Evolutionary conservation across 1,284 basidiomycete species (phyloP).

Genomic region (Heimioporus retisporus): DNA sequence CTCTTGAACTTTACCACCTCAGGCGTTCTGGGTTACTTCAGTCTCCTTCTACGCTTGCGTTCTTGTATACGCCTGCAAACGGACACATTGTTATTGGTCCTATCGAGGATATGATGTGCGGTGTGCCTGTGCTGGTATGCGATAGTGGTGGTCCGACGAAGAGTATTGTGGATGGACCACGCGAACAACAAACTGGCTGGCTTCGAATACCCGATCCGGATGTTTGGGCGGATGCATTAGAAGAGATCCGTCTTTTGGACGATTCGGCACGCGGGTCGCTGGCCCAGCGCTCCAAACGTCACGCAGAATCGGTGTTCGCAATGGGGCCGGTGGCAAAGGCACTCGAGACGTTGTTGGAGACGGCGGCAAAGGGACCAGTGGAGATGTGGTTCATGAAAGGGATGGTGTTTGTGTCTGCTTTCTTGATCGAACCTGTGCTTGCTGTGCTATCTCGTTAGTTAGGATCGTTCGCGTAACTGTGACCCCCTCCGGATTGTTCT

Average conservation of each 20-base stretch:
- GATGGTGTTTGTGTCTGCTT: conserved; percentile 28
- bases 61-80: conserved; percentile 95
- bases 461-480: too few species aligned
- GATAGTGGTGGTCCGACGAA: conserved; percentile 95
- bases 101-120: conserved; percentile 95
- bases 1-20: conserved; percentile 89
- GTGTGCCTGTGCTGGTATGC: conserved; percentile 91
- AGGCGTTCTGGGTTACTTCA: conserved; percentile 83
- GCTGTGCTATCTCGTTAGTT: conserved; percentile 27
- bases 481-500: neutral
- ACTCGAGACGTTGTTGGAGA: conserved; percentile 67
- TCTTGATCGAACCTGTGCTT: conserved; percentile 38
- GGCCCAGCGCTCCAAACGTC: conserved; percentile 60
- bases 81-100: conserved; percentile 99
- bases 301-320: conserved; percentile 70
- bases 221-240: conserved; percentile 77
- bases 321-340: conserved; percentile 75
- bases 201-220: conserved; percentile 69
- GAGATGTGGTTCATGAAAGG: conserved; percentile 30
- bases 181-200: conserved; percentile 65
- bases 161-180: conserved; percentile 74
- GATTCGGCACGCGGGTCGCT: conserved; percentile 59
- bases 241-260: conserved; percentile 67
- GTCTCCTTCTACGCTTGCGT: conserved; percentile 69
- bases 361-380: conserved; percentile 60